Evolutionary conservation across 2,329 filamentous ascomycete genomes (phyloP).

Genomic region (Ophiosphaerella narmari): DNA sequence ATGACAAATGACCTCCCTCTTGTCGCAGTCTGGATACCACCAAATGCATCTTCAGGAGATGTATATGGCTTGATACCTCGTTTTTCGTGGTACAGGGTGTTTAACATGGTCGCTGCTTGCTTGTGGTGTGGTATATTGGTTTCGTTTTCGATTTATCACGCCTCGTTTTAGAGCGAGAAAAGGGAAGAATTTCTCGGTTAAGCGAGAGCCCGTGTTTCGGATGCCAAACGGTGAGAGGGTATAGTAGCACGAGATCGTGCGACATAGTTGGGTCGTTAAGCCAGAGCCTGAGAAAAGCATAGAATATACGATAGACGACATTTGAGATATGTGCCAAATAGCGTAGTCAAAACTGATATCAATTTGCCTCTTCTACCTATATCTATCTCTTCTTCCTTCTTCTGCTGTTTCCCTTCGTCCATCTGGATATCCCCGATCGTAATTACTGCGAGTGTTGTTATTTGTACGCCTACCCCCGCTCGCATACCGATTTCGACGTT

Average conservation of each 20-base stretch:
- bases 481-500: background rate
- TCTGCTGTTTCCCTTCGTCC: no score
- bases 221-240: slow-evolving; percentile 14
- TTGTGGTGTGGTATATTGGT: slow-evolving; percentile 13
- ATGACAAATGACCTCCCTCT: slow-evolving; percentile 12
- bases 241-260: slow-evolving; percentile 18
- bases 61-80: slow-evolving; percentile 4
- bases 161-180: slow-evolving; percentile 12
- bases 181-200: slow-evolving; percentile 15
- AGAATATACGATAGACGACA: background rate
- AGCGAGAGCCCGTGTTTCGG: slow-evolving; percentile 16
- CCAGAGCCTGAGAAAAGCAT: slow-evolving; percentile 6
- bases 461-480: background rate
- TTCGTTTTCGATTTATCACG: slow-evolving; percentile 7
- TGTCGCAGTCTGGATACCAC: slow-evolving; percentile 18
- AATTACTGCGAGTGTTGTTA: no score
- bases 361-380: no score
- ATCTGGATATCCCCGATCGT: no score
- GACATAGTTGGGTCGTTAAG: slow-evolving; percentile 11
- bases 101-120: slow-evolving; percentile 7
- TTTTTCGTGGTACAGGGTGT: slow-evolving; percentile 10
- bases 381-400: no score
- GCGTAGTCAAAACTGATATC: no score
- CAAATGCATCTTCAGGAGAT: background rate
- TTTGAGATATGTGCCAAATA: background rate